Conservation (phyloP, 345 rosid species). For the Eucalyptus regnans region DNA sequence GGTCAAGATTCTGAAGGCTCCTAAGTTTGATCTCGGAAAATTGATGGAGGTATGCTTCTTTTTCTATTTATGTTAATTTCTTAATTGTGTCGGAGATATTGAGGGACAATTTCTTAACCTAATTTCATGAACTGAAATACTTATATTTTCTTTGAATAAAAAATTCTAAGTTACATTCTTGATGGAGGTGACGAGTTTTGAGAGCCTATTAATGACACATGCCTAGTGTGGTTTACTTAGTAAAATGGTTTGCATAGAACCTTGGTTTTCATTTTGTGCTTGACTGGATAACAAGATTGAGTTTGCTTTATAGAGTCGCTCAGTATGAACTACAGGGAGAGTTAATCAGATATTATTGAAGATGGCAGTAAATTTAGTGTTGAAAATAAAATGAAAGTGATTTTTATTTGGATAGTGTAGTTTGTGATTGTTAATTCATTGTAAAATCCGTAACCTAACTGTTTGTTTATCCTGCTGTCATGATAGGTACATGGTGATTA, state of each 20-base stretch:
- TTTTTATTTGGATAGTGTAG: neutral
- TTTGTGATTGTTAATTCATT: neutral
- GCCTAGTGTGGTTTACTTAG: neutral
- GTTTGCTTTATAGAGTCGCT: neutral
- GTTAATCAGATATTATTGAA: neutral
- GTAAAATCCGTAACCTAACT: neutral
- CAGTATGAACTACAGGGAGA: neutral
- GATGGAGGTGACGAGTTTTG: neutral
- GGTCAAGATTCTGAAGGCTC: slow-evolving; percentile 92
- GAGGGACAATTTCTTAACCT: neutral
- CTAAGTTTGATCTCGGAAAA: slow-evolving; percentile 95
- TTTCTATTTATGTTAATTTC: neutral
- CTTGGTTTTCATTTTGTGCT: neutral
- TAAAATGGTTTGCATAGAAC: neutral
- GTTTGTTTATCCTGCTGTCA: neutral
- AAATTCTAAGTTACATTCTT: neutral
- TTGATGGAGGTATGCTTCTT: slow-evolving; percentile 61
- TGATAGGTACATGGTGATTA: slow-evolving; percentile 79
- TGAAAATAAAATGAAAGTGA: neutral
- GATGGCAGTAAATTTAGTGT: neutral
- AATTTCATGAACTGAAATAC: neutral
- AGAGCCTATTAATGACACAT: neutral
- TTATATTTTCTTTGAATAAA: neutral
- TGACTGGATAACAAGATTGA: neutral
- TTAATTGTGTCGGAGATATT: neutral